Conservation (phyloP, 2,329 filamentous ascomycete species). For the Fusarium sp. region DNA sequence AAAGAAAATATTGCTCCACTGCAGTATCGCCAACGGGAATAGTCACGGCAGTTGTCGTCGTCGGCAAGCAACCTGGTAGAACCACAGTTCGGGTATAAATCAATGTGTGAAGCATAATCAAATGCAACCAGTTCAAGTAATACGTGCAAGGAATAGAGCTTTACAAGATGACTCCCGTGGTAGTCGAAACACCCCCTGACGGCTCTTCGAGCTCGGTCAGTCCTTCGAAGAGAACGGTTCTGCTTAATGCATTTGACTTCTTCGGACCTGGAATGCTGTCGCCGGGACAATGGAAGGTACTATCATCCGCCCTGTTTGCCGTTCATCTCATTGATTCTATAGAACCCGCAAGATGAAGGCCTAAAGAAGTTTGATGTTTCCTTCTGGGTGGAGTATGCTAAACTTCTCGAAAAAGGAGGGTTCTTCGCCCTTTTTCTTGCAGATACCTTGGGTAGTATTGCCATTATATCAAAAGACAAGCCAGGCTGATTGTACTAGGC, state of each 20-base stretch:
- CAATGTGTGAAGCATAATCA: no score
- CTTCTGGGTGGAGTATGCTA: constrained; percentile 12
- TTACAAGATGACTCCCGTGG: no score
- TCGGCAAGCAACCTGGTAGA: no score
- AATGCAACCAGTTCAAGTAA: no score
- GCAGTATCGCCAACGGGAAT: no score
- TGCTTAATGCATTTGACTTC: constrained; percentile 11
- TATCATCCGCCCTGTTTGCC: no score
- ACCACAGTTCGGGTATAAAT: no score
- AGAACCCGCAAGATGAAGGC: constrained; percentile 3
- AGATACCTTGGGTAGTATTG: constrained; percentile 2
- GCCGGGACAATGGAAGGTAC: constrained; percentile 5
- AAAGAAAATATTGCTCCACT: no score
- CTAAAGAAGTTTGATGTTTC: constrained; percentile 10
- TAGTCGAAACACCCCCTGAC: no score
- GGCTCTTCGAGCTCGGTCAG: no score
- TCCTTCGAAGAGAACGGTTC: not conserved
- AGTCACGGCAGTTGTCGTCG: no score
- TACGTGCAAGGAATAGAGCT: no score
- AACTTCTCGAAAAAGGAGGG: constrained; percentile 3
- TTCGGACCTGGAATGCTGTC: constrained; percentile 11
- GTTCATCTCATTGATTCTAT: not conserved
- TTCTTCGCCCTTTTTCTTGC: constrained; percentile 10
- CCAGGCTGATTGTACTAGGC: not conserved
- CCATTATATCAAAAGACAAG: not conserved